These are phyloP conservation scores for Viola odorata DNA, from an alignment of 345 rosid genomes.

Conservation along the genomic window DNA sequence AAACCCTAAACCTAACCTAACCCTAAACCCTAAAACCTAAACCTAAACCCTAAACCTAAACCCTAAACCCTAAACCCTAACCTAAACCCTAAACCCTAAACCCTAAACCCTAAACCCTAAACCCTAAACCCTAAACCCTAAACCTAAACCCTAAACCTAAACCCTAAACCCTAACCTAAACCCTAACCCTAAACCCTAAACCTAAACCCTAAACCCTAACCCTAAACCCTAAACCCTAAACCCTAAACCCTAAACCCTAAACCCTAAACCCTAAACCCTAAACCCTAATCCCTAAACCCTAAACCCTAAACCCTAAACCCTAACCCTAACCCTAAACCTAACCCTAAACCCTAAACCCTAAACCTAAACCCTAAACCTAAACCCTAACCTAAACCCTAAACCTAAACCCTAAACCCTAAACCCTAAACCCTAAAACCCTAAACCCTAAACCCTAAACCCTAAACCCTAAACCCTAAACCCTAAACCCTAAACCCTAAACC, in stretches of 20 bases:
- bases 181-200: conserved; percentile 10
- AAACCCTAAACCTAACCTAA: conserved; percentile 6
- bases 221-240: conserved; percentile 8
- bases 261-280: conserved; percentile 9
- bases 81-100: conserved; percentile 6
- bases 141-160: conserved; percentile 5
- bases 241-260: conserved; percentile 12
- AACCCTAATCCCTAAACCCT: conserved; percentile 10
- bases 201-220: conserved; percentile 11
- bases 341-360: too few relatives aligned
- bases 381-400: too few relatives aligned
- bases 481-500: conserved; percentile 4
- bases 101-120: conserved; percentile 6
- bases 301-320: background rate
- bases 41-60: too few relatives aligned
- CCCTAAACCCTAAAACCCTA: too few relatives aligned
- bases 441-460: background rate
- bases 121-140: conserved; percentile 7
- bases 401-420: too few relatives aligned
- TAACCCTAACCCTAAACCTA: background rate
- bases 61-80: background rate
- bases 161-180: conserved; percentile 14
- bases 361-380: conserved; percentile 14
- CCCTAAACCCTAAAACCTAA: too few relatives aligned
- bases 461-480: conserved; percentile 12